These are phyloP conservation scores for Cercospora citrullina DNA, from an alignment of 2,329 filamentous ascomycete genomes.

Conservation along the genomic window DNA sequence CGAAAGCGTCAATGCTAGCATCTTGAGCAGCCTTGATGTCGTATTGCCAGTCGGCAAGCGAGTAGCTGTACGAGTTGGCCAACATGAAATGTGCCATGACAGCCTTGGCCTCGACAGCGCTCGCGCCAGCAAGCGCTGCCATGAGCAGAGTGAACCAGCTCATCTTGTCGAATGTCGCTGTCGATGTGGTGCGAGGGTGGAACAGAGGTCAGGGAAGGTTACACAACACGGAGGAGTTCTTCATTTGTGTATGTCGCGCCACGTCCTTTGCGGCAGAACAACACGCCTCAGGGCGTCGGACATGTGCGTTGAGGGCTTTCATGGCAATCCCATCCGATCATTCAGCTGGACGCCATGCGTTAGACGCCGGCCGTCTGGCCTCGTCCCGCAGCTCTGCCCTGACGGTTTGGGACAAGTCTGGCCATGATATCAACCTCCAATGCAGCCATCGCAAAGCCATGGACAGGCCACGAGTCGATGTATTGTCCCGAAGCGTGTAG, in stretches of 20 bases:
- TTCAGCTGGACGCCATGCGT: not conserved
- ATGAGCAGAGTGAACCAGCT: constrained; percentile 15
- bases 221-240: not conserved
- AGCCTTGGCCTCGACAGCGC: constrained; percentile 16
- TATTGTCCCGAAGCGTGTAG: not conserved
- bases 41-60: constrained; percentile 15
- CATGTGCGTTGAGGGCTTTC: not conserved
- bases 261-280: not conserved
- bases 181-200: not conserved
- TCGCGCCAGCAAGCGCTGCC: constrained; percentile 17
- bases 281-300: not conserved
- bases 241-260: not conserved
- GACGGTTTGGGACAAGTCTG: not conserved
- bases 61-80: constrained; percentile 18
- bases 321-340: not conserved
- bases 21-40: constrained; percentile 23
- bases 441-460: not conserved
- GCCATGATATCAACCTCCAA: not conserved
- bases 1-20: constrained; percentile 50
- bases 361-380: not conserved
- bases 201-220: not conserved
- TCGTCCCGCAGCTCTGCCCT: not conserved
- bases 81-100: constrained; percentile 23
- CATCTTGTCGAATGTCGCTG: constrained; percentile 7
- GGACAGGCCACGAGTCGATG: not conserved